A percentile compares a stretch with the other conserved stretches of the same genome.
These are phyloP conservation scores for Magnusiomyces magnusii DNA, from an alignment of 1,139 yeast species.

Conservation along the genomic window DNA sequence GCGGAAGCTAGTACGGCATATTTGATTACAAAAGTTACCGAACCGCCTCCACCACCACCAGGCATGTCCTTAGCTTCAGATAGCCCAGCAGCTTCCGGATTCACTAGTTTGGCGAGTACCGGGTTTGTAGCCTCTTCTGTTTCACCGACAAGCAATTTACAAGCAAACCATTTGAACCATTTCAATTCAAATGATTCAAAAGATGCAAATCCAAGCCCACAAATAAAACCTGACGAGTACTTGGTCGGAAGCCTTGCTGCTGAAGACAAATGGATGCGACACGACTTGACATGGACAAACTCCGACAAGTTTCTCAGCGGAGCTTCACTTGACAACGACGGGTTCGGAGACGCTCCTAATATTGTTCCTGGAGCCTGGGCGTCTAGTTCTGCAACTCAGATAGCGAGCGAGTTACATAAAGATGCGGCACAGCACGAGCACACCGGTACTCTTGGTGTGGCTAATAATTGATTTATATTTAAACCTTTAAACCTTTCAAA, in stretches of 20 bases:
- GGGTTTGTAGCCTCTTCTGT: neutral
- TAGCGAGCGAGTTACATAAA: neutral
- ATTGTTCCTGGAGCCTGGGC: conserved; percentile 13
- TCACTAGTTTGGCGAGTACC: neutral
- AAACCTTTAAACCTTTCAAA: too few relatives aligned
- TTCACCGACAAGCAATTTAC: too few relatives aligned
- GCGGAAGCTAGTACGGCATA: conserved; percentile 52
- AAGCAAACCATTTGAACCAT: too few relatives aligned
- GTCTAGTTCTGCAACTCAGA: neutral
- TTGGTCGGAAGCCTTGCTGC: neutral
- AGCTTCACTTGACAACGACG: conserved; percentile 9
- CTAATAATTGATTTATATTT: too few relatives aligned
- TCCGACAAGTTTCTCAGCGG: conserved; percentile 11
- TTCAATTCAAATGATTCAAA: too few relatives aligned
- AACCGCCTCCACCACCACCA: conserved; percentile 40
- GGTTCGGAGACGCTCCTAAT: conserved; percentile 10
- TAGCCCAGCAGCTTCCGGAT: conserved; percentile 1
- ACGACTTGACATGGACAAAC: conserved; percentile 9
- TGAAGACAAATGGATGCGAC: conserved; percentile 3
- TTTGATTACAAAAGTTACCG: conserved; percentile 47
- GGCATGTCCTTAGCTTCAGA: neutral
- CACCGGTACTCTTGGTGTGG: neutral
- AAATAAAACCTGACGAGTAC: too few relatives aligned
- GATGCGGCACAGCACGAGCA: conserved; percentile 1
- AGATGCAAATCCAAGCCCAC: too few relatives aligned